Evolutionary conservation across 1,139 yeast species (phyloP), one percentile per base, ranked within the genome.

Genomic region (Saccharomyces hybrid): DNA sequence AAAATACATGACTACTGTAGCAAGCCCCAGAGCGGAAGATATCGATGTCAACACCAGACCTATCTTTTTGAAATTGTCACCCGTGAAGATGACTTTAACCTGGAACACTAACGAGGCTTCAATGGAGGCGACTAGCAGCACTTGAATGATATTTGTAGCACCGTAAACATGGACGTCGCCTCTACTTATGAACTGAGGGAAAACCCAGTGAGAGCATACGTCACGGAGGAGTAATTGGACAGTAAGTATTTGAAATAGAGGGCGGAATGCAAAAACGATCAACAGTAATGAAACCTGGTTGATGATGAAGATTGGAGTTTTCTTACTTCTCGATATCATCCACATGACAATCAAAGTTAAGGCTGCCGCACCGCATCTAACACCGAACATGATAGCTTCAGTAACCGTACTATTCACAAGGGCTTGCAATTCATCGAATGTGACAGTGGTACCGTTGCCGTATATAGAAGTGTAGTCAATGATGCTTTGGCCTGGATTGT

Each of bases 51-150:
- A 67, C 0, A 69, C 4, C 44, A 66, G 55, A 0, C 85, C 79
- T 47, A 77, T 54, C 24, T 60, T 66, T 54, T 71, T 74, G 50
- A 72, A 71, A 44, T 75, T 75, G n/a, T 83, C 81, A 12, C 80
- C 73, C 55, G 77, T 76, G 72, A 87, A 88, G 49, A 91, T 83
- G 14, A 85, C 78, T 58, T 75, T 78, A 4, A 86, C 79, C 70
- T 93, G 98, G 64, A 82, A 82, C 2, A 83, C 75, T 64, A 91
- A 73, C 0, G 95, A 84, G 0, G 73, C 56, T 66, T 88, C 86
- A 51, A 91, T 79, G 9, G 81, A 73, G 0, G 77, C 71, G 8
- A 87, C 76, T 51, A 89, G 71, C 4, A 88, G 59, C 9, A 84
- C 75, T 60, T 84, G 83, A 55, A 86, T 71, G 5, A 82, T 75